Base-by-base conservation (phyloP, 768 basidiomycete species). In the Lactarius tabidus region DNA sequence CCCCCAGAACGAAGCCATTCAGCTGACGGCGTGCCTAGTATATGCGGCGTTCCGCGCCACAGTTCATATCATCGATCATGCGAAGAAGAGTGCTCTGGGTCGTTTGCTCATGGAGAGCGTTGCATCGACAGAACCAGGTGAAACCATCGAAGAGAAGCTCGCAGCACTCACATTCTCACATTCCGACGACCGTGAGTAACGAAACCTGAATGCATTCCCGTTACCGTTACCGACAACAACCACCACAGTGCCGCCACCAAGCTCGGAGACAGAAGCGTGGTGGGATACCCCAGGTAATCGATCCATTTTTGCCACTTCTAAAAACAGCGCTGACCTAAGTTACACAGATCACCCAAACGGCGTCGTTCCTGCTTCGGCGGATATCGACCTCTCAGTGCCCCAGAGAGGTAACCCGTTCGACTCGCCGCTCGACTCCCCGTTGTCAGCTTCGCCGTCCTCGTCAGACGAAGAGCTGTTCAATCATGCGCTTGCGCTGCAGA, bases 401-500 rank as follows among this genome's bases (percentile, higher is more conserved):
- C 69, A 69, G 23, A 67, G 73, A 18, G 54, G 72, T 62, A 93
- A 93, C 72, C 92, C 93, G 1, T 93, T 93, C 70, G 88, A 90
- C 69, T 88, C 87, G 28, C 81, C 85, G 2, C 74, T 74, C 56
- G 83, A 85, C 51, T 90, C 89, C 0, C 81, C 88, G 7, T 69
- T 86, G 38, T 89, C 90, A 17, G 86, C 88, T 3, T 91, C 88
- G 4, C 88, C 89, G 8, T 89, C 92, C 9, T 89, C 90, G 9
- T 91, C 90, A 2, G 92, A 94, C 68, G 92, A 94, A 72, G 91
- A 93, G 71, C 77, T 94, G 23, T 94, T 70, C 67, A 70, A 91
- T 76, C 82, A 90, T 70, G 90, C 90, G 7, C 77, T 87, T 45
- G 78, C 84, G n/a, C 73, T 91, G 58, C 91, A 86, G 68, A 79